Conservation (phyloP, 1,284 basidiomycete species). For the Coniophora puteana region DNA sequence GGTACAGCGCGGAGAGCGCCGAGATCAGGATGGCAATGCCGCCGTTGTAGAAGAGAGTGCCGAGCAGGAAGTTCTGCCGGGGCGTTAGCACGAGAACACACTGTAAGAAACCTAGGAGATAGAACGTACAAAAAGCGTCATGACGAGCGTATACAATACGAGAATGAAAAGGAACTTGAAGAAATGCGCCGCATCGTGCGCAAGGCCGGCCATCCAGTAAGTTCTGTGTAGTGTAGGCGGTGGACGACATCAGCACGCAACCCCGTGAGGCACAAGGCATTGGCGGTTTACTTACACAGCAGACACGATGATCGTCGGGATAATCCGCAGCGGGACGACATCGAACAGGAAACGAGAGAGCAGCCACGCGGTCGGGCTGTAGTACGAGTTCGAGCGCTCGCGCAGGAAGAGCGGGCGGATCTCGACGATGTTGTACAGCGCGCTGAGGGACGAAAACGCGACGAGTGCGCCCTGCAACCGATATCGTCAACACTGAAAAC, state of each 20-base stretch:
- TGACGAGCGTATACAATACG: slow-evolving; percentile 72
- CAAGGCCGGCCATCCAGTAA: slow-evolving; percentile 92
- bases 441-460: slow-evolving; percentile 84
- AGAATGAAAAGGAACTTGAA: slow-evolving; percentile 84
- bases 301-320: slow-evolving; percentile 81
- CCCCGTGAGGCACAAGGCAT: not conserved
- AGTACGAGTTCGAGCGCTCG: slow-evolving; percentile 79
- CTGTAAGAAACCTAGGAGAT: not conserved
- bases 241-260: slow-evolving; percentile 21
- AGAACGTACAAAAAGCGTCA: slow-evolving; percentile 75
- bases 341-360: slow-evolving; percentile 83
- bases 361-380: slow-evolving; percentile 85
- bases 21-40: slow-evolving; percentile 85
- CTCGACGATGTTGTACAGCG: slow-evolving; percentile 82
- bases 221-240: slow-evolving; percentile 46
- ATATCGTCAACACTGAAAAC: not conserved
- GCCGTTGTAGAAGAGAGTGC: slow-evolving; percentile 76
- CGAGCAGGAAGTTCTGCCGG: slow-evolving; percentile 85
- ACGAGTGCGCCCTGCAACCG: slow-evolving; percentile 69
- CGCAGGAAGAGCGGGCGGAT: slow-evolving; percentile 81
- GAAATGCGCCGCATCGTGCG: slow-evolving; percentile 62
- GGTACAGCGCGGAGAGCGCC: slow-evolving; percentile 71
- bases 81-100: slow-evolving; percentile 2
- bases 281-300: slow-evolving; percentile 57
- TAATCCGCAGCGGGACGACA: slow-evolving; percentile 76